Evolutionary conservation across 257 asterid genomes (phyloP).

Genomic region (Nicotiana paniculata): DNA sequence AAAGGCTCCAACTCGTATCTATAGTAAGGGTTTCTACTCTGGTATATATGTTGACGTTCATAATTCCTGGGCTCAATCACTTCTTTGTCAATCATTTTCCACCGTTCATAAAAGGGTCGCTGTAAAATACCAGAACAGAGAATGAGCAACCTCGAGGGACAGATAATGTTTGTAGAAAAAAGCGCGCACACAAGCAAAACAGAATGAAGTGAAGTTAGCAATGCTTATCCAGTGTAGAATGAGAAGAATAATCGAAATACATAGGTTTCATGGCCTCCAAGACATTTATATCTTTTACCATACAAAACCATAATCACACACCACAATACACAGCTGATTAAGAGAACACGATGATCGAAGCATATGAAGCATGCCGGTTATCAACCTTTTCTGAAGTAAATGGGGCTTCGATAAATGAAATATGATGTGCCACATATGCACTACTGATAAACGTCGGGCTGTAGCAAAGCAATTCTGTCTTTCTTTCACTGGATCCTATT

Average conservation of each 20-base stretch:
- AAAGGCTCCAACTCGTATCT: slow-evolving; percentile 93
- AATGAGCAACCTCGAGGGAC: neutral
- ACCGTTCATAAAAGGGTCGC: slow-evolving; percentile 91
- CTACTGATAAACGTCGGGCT: neutral
- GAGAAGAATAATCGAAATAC: neutral
- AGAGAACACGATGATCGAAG: neutral
- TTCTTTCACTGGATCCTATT: neutral
- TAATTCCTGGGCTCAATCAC: slow-evolving; percentile 80
- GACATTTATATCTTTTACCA: neutral
- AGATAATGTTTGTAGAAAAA: neutral
- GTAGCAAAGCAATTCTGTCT: neutral
- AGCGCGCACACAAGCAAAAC: neutral
- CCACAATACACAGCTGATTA: neutral
- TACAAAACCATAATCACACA: neutral
- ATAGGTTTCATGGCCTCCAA: neutral
- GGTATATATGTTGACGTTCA: slow-evolving; percentile 56
- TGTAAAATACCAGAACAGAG: slow-evolving; percentile 20
- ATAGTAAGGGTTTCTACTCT: slow-evolving; percentile 62
- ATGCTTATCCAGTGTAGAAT: neutral
- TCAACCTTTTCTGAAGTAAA: too few relatives aligned
- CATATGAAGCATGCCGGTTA: neutral
- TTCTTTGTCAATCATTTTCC: slow-evolving; percentile 95
- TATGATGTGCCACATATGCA: neutral
- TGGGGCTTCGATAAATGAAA: neutral
- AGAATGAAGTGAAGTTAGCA: neutral